Conservation (phyloP, 139 green algal species). For the Zygnema circumcarinatum region DNA sequence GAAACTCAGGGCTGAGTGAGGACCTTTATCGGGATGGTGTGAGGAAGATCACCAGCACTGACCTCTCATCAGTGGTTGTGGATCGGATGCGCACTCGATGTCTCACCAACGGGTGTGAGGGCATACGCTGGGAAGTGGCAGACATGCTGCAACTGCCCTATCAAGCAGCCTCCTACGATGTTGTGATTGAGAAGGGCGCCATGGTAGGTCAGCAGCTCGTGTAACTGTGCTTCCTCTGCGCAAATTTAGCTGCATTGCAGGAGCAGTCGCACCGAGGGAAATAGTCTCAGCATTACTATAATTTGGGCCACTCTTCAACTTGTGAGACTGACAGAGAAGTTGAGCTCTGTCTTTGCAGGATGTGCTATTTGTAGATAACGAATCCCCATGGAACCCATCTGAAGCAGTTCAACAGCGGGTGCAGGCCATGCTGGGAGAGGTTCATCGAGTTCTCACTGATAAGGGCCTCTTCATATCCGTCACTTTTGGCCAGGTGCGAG, state of each 20-base stretch:
- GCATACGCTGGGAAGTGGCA: slow-evolving; percentile 59
- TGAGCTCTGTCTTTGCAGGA: slow-evolving; percentile 55
- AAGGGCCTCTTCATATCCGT: slow-evolving; percentile 63
- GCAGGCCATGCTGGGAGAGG: slow-evolving; percentile 43
- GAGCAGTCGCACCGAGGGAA: too few relatives aligned
- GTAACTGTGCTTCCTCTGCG: too few relatives aligned
- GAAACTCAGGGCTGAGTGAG: slow-evolving; percentile 61
- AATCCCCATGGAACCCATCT: slow-evolving; percentile 60
- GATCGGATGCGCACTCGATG: slow-evolving; percentile 42
- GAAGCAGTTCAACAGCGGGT: slow-evolving; percentile 41
- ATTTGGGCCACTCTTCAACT: too few relatives aligned
- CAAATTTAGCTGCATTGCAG: too few relatives aligned
- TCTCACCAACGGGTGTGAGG: background rate
- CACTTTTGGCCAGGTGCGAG: slow-evolving; percentile 64
- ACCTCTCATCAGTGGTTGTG: slow-evolving; percentile 62
- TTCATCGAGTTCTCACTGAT: slow-evolving; percentile 60
- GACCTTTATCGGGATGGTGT: slow-evolving; percentile 60
- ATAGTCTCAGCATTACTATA: too few relatives aligned
- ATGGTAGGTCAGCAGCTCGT: slow-evolving; percentile 57
- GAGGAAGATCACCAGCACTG: slow-evolving; percentile 46
- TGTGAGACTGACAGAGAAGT: too few relatives aligned
- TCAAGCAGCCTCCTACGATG: slow-evolving; percentile 63
- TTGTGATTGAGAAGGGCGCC: slow-evolving; percentile 69
- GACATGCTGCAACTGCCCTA: slow-evolving; percentile 69
- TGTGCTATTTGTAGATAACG: slow-evolving; percentile 65